These are phyloP conservation scores for Ustilago tritici DNA, from an alignment of 1,284 basidiomycete genomes.

Conservation along the genomic window DNA sequence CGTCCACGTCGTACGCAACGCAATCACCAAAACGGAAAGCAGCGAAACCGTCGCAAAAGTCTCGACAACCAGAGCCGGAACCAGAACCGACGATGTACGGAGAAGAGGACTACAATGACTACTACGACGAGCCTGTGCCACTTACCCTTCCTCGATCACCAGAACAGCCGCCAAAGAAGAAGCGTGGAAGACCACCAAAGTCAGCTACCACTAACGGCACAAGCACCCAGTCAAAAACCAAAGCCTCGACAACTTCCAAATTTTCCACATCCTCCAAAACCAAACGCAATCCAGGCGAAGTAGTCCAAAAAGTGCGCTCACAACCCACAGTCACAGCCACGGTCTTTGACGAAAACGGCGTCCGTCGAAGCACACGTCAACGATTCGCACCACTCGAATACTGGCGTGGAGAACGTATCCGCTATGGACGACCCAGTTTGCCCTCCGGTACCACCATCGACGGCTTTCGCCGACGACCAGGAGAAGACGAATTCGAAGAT, in stretches of 20 bases:
- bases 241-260: not conserved
- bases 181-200: constrained; percentile 31
- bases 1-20: constrained; percentile 10
- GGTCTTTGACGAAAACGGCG: constrained; percentile 72
- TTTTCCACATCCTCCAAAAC: constrained; percentile 15
- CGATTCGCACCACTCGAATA: constrained; percentile 84
- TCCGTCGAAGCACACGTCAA: constrained; percentile 80
- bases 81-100: constrained; percentile 10
- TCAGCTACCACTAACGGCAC: constrained; percentile 8
- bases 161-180: constrained; percentile 23
- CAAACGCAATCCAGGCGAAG: constrained; percentile 28
- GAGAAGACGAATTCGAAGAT: constrained; percentile 58
- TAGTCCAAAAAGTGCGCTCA: constrained; percentile 40
- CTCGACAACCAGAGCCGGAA: constrained; percentile 5
- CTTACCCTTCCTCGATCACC: constrained; percentile 7
- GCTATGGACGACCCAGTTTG: constrained; percentile 74
- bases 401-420: constrained; percentile 92
- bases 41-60: constrained; percentile 6
- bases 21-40: constrained; percentile 25
- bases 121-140: constrained; percentile 12
- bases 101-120: constrained; percentile 15
- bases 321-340: constrained; percentile 25
- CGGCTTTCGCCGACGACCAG: constrained; percentile 37
- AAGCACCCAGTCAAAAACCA: constrained; percentile 8
- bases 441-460: constrained; percentile 28